Evolutionary conservation across 139 green algal species (phyloP), one percentile per base, ranked within the genome.

Genomic region (Tetradesmus obliquus): DNA sequence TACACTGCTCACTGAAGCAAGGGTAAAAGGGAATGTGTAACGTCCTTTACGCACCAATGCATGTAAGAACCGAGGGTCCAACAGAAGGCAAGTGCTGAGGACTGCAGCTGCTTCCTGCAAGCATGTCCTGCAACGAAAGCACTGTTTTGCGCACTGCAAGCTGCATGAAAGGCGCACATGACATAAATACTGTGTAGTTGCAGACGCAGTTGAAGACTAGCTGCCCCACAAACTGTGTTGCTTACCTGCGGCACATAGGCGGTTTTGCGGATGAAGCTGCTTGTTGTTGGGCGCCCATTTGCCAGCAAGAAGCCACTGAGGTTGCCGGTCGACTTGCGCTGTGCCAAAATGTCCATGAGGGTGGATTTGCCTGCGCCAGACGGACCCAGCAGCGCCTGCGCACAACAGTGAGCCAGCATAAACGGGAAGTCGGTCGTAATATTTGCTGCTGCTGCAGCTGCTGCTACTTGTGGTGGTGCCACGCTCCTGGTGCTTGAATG

Each of bases 341-440:
- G 87, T 5, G 92, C 88, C 8, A 94, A 62, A 24, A 94, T 94
- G 85, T 94, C 92, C 92, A 94, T 89, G 2, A 94, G 84, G 3
- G 92, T 94, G 57, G 89, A 93, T 72, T 94, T 94, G 57, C 92
- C 92, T 20, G 92, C 92, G 22, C 92, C 92, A 82, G 89, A 92
- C 6, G 89, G 89, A 12, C 88, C 88, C 66, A 92, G 45, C 89
- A 92, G 62, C 6, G 92, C 92, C 92, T 91, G 89, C 89, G 45
- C 3, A n/a, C 5, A 57, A 55, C 32, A 55, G 12, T 2, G n/a
- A 20, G 53, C 86, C 53, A 57, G 84, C 57, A 20, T 1, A 55
- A 66, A 45, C 32, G 32, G 12, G 72, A 20, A 22, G 12, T 20
- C 72, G 72, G 12, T 22, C 6, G 66, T 22, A 22, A 9, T 20